Conservation (phyloP, 2,329 filamentous ascomycete genomes). For the Microascus cirrosus region DNA sequence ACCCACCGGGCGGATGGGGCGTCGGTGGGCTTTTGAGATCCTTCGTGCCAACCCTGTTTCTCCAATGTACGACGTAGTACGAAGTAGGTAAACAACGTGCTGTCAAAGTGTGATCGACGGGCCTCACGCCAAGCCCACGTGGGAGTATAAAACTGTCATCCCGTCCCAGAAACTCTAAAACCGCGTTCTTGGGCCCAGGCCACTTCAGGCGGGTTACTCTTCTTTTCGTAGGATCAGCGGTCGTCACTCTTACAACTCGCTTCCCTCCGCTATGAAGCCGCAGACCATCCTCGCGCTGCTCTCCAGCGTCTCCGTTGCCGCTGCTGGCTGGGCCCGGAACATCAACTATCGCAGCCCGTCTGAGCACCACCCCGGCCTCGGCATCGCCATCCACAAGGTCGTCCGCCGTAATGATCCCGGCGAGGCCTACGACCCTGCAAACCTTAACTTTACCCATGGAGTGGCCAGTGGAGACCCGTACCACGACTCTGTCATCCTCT, state of each 20-base stretch:
- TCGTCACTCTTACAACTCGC: background rate
- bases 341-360: conserved; percentile 60
- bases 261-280: background rate
- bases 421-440: conserved; percentile 26
- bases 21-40: no score
- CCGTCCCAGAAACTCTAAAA: no score
- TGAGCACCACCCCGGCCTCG: conserved; percentile 48
- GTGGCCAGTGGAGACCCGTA: conserved; percentile 37
- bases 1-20: no score
- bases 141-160: no score
- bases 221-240: no score
- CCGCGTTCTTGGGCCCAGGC: no score
- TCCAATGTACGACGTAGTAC: no score
- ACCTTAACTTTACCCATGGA: conserved; percentile 54
- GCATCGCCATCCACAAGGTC: conserved; percentile 52
- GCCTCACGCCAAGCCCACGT: no score
- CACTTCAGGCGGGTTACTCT: no score
- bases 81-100: no score
- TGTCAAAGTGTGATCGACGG: no score
- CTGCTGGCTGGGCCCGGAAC: conserved; percentile 27
- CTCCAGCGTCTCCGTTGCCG: background rate
- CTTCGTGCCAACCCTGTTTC: no score
- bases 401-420: conserved; percentile 37
- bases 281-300: background rate
- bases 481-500: conserved; percentile 47